phyloP scores from a whole-genome alignment of 1,284 basidiomycete species.

The Marasmius oreades region DNA sequence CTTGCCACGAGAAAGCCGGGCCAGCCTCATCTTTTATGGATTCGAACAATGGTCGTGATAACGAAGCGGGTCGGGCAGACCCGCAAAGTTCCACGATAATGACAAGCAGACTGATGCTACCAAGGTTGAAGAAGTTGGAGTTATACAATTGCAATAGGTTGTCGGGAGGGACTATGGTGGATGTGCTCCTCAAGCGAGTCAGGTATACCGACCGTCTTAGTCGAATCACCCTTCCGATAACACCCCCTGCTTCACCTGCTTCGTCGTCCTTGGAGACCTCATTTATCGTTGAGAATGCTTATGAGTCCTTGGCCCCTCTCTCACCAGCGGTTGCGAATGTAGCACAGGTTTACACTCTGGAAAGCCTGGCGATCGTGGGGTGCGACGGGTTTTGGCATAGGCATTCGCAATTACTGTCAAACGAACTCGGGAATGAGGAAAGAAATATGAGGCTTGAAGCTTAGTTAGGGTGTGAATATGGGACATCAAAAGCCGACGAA shows the following conservation, averaged over 20 bases:
- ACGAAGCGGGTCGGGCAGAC: not conserved
- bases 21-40: not conserved
- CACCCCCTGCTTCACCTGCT: conserved; percentile 8
- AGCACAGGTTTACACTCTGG: conserved; percentile 28
- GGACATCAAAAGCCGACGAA: not conserved
- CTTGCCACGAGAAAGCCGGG: conserved; percentile 21
- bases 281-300: not conserved
- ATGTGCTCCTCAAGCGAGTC: conserved; percentile 45
- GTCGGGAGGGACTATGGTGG: conserved; percentile 53
- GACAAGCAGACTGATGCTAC: conserved; percentile 39
- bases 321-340: not conserved
- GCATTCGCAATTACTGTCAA: conserved; percentile 37
- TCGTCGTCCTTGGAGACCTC: conserved; percentile 15
- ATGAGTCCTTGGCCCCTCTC: not conserved
- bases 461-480: not conserved
- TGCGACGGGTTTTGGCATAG: conserved; percentile 42
- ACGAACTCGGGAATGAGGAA: conserved; percentile 29
- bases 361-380: conserved; percentile 41
- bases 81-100: not conserved
- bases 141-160: conserved; percentile 62
- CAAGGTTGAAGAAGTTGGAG: conserved; percentile 46
- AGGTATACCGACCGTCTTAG: conserved; percentile 38
- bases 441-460: not conserved
- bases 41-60: not conserved
- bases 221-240: not conserved